phyloP scores from a whole-genome alignment of 768 basidiomycete species.

The Tulasnella sp. region DNA sequence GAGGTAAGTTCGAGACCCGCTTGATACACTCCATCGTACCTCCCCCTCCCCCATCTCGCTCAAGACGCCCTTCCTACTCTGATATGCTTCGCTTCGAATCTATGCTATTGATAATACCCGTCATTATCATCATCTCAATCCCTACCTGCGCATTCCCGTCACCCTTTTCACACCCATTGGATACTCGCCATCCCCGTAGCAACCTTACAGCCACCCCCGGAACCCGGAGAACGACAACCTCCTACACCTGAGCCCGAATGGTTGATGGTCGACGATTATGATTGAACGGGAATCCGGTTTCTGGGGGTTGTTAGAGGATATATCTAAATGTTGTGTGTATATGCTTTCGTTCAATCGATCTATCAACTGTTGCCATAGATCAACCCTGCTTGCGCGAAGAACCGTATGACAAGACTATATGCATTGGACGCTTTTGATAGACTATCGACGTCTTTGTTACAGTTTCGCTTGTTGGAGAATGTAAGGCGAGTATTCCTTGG shows the following conservation, averaged over 20 bases:
- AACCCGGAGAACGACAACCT: slow-evolving; percentile 41
- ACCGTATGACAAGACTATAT: background rate
- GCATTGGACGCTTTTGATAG: background rate
- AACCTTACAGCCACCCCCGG: background rate
- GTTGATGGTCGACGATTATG: slow-evolving; percentile 54
- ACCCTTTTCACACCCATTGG: background rate
- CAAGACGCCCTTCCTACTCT: background rate
- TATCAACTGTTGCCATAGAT: too few relatives aligned
- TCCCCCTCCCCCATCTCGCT: background rate
- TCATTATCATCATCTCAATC: background rate
- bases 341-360: too few relatives aligned
- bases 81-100: background rate
- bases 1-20: slow-evolving; percentile 10
- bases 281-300: background rate
- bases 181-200: background rate
- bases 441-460: slow-evolving; percentile 22
- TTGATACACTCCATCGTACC: background rate
- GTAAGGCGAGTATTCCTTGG: slow-evolving; percentile 38
- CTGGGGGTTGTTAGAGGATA: background rate
- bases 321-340: background rate
- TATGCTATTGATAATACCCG: background rate
- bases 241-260: slow-evolving; percentile 77
- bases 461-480: slow-evolving; percentile 35
- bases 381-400: background rate
- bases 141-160: background rate